Percentiles rank a stretch among this genome's conserved stretches.
These are phyloP conservation scores for Leishmania aethiopica DNA, from an alignment of 208 protist genomes.

Conservation along the genomic window DNA sequence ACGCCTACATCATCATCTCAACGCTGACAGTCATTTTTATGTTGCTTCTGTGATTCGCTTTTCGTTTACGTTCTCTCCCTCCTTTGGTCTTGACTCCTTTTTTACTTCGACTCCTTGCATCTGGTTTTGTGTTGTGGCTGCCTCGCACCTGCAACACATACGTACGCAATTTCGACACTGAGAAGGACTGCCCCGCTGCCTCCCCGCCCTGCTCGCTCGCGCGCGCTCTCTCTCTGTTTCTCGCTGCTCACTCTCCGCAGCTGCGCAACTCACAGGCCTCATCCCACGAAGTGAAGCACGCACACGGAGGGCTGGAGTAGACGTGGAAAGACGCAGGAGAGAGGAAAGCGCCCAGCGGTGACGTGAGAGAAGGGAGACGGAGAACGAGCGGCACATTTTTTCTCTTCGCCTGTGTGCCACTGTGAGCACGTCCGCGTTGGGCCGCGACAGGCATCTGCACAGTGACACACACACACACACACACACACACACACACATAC, in stretches of 20 bases:
- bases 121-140: background rate
- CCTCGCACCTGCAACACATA: background rate
- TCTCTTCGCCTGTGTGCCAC: background rate
- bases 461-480: background rate
- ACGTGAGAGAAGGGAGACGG: background rate
- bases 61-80: background rate
- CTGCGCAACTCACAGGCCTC: background rate
- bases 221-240: background rate
- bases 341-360: background rate
- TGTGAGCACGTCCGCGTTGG: background rate
- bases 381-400: no score
- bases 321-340: background rate
- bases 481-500: constrained; percentile 4
- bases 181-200: background rate
- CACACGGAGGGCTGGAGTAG: background rate
- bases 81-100: background rate
- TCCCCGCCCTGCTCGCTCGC: background rate
- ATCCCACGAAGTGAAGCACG: background rate
- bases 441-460: background rate
- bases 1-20: background rate
- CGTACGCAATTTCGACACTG: background rate
- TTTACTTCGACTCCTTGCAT: background rate
- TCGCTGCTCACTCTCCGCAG: background rate
- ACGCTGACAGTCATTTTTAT: background rate
- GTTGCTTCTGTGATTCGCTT: background rate